Base-by-base conservation (phyloP, 768 basidiomycete genomes). In the Stropharia rugosoannulata region DNA sequence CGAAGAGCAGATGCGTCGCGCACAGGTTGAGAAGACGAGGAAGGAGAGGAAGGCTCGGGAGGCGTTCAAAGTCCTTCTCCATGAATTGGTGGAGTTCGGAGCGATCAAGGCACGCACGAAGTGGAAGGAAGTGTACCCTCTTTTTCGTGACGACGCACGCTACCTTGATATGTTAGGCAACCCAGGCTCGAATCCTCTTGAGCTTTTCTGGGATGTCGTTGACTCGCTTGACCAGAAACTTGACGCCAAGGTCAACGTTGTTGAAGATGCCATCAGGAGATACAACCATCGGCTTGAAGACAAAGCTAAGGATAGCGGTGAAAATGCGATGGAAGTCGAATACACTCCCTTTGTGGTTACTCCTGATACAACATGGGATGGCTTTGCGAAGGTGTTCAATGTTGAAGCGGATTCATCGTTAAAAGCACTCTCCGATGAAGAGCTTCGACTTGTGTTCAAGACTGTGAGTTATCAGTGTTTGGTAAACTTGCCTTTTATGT, bases 151-250 rank as follows among this genome's bases (percentile, higher is more conserved):
- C 35, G 93, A 97, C 65, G 77, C 81, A 42, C 84, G 93, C n/a
- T 99, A 98, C 73, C 77, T 88, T 41, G 79, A 82, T 57, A 85
- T 98, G 71, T 84, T 98, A 15, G 96, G 97, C 13, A 91, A 89
- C 63, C 91, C 92, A 7, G 97, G 97, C 12, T 96, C 94, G 1
- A 95, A 91, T 61, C 95, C 96, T 1, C 80, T 99, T 29, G 97
- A 99, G 64, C 81, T 98, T 4, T 98, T 97, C 73, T 97, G 95
- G 93, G 96, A 98, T 70, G 68, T 81, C 9, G 88, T 97, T 43
- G 97, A 99, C 70, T 79, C 76, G 40, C 79, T 97, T 2, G 95
- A 94, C 65, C 91, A 95, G 66, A 81, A 86, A 60, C 80, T 96
- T 15, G 93, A 95, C 58, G 80, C 80, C 16, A 91, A 91, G 65